A percentile compares a stretch with the other conserved stretches of the same genome.
phyloP scores from a whole-genome alignment of 805 yeast species.

The Lipomyces starkeyi region DNA sequence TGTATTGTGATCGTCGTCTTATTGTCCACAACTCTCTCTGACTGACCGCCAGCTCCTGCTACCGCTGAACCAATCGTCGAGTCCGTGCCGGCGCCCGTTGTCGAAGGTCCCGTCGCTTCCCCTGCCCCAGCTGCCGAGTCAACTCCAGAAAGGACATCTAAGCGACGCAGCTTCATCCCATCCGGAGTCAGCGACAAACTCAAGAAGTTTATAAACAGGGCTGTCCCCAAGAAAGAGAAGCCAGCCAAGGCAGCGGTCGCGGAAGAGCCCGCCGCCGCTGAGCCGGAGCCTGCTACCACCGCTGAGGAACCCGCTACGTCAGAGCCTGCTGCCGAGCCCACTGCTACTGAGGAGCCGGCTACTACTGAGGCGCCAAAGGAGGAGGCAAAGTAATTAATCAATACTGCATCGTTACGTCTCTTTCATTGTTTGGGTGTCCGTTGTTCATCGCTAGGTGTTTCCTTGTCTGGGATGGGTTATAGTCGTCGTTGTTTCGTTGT shows the following conservation, averaged over 20 bases:
- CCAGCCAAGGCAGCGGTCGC: constrained; percentile 16
- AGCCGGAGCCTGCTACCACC: constrained; percentile 11
- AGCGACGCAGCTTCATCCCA: constrained; percentile 32
- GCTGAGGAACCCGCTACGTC: constrained; percentile 21
- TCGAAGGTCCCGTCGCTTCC: constrained; percentile 17
- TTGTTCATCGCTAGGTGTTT: constrained; percentile 4
- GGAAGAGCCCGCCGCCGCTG: constrained; percentile 8
- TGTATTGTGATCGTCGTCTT: neutral
- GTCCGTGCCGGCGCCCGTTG: constrained; percentile 10
- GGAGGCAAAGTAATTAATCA: constrained; percentile 9
- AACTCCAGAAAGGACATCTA: constrained; percentile 17
- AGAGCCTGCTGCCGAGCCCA: constrained; percentile 18
- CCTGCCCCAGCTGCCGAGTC: constrained; percentile 22
- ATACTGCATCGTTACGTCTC: neutral
- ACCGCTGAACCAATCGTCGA: constrained; percentile 19
- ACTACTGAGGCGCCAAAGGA: constrained; percentile 8
- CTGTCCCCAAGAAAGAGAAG: constrained; percentile 21
- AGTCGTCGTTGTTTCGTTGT: neutral
- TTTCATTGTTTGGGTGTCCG: constrained; percentile 4
- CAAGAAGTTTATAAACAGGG: constrained; percentile 33
- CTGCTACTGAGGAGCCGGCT: constrained; percentile 16
- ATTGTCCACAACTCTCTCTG: neutral
- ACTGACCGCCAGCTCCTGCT: constrained; percentile 8
- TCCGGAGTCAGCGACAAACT: constrained; percentile 34
- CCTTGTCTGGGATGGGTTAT: constrained; percentile 1